phyloP scores from a whole-genome alignment of 2,329 filamentous ascomycete genomes.

The Polychaeton citri region DNA sequence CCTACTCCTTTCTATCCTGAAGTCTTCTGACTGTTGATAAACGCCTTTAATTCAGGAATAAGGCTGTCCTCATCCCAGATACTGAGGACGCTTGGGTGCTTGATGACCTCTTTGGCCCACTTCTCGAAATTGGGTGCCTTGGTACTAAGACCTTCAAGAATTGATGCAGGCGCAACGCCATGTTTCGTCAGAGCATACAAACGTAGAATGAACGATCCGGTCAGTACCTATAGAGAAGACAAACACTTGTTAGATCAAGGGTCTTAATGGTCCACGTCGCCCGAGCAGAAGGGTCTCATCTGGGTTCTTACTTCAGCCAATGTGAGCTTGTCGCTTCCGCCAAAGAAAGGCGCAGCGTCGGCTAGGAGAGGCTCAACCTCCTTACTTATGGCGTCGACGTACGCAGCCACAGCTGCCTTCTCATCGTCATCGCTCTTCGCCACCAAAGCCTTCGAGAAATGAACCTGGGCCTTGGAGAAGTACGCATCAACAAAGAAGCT shows the following conservation, averaged over 20 bases:
- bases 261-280: no score
- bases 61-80: slow-evolving; percentile 51
- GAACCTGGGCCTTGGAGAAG: no score
- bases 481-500: no score
- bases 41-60: no score
- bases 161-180: slow-evolving; percentile 39
- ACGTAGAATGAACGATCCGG: slow-evolving; percentile 54
- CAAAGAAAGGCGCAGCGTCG: slow-evolving; percentile 32
- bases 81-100: slow-evolving; percentile 46
- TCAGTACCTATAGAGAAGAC: no score
- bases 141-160: no score
- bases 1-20: no score
- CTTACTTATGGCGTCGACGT: slow-evolving; percentile 47
- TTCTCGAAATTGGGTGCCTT: slow-evolving; percentile 41
- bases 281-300: no score
- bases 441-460: no score
- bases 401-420: slow-evolving; percentile 34
- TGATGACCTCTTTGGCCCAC: slow-evolving; percentile 16
- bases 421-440: slow-evolving; percentile 38
- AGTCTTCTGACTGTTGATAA: no score
- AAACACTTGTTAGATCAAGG: no score
- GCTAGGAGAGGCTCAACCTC: slow-evolving; percentile 60
- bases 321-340: slow-evolving; percentile 42
- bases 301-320: slow-evolving; percentile 68
- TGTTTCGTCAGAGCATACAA: slow-evolving; percentile 42